Conservation (phyloP, 2,329 filamentous ascomycete species). For the Bimuria novae-zelandiae region DNA sequence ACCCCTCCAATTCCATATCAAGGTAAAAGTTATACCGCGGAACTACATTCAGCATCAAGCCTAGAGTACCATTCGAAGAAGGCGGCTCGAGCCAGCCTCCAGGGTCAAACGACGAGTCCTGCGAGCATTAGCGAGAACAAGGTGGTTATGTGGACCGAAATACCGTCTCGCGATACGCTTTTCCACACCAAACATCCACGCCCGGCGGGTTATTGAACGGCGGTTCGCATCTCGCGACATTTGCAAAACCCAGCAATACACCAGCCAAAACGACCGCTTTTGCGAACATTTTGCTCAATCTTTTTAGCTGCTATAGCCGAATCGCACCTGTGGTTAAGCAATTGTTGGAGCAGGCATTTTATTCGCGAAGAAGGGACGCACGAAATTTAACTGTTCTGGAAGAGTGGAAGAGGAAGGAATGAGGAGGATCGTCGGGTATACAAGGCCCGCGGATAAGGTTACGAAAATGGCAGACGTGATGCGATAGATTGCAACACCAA, state of each 20-base stretch:
- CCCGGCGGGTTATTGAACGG: conserved; percentile 18
- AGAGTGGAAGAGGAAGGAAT: background rate
- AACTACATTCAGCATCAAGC: conserved; percentile 47
- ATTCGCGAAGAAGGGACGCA: background rate
- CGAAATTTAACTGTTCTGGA: background rate
- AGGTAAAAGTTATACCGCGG: conserved; percentile 56
- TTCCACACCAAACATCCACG: conserved; percentile 56
- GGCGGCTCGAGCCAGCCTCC: conserved; percentile 54
- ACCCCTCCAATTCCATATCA: conserved; percentile 40
- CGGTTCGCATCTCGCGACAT: background rate
- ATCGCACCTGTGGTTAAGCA: too few species aligned
- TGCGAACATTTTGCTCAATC: background rate
- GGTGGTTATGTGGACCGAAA: background rate
- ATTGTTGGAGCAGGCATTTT: too few species aligned
- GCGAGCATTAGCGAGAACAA: conserved; percentile 21
- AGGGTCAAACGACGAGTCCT: conserved; percentile 54
- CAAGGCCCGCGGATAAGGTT: background rate
- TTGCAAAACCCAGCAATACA: background rate
- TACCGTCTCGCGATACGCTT: conserved; percentile 51
- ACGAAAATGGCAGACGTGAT: background rate
- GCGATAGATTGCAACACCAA: conserved; percentile 4
- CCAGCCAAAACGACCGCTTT: background rate
- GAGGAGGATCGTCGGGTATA: background rate
- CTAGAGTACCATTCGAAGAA: conserved; percentile 2
- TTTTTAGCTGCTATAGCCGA: too few species aligned